Evolutionary conservation across 441 rosid genomes (phyloP), one percentile per base, ranked within the genome.

Genomic region (Populus hybrid): DNA sequence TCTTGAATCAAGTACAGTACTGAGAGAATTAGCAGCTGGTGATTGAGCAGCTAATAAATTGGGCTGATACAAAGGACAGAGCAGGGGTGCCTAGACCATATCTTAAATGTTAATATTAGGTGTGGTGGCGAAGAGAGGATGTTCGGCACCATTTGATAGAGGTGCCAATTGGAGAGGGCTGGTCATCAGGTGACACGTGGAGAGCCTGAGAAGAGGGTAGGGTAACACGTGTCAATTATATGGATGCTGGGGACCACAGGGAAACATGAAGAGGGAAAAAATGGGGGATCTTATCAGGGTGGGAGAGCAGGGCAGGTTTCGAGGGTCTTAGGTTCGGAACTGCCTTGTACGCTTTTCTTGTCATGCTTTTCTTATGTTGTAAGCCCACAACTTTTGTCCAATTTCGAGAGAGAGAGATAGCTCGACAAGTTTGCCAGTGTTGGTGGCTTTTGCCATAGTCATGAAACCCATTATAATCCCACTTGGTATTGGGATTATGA

Each of bases 291-390:
- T 24, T 3, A 21, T 59, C 65, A 3, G 65, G 12, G 61, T 7
- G 61, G 3, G n/a, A 19, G 8, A 16, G 7, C 61, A 50, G 59
- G 59, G 76, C 82, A 79, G 88, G 85, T 69, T 82, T 84, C 82
- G 50, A 63, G 86, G 82, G 82, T 79, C 82, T 81, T 57, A 76
- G 82, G 86, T 80, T 86, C 83, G 78, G 87, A 89, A 88, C 88
- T 86, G 85, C 87, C 87, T 82, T 82, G 79, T 32, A 85, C 87
- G 88, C 79, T 64, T 87, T 77, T 73, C 80, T 67, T 82, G 95
- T 92, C 97, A 92, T 87, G 94, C 97, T 87, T 89, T 92, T 85
- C 90, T 83, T 83, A 88, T 91, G 91, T 79, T 69, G 70, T 78
- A 69, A 19, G 6, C 34, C 65, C 53, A 61, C 73, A 9, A 34